Conservation (phyloP, 176 grass and related monocot genomes). For the Microstegium vimineum region DNA sequence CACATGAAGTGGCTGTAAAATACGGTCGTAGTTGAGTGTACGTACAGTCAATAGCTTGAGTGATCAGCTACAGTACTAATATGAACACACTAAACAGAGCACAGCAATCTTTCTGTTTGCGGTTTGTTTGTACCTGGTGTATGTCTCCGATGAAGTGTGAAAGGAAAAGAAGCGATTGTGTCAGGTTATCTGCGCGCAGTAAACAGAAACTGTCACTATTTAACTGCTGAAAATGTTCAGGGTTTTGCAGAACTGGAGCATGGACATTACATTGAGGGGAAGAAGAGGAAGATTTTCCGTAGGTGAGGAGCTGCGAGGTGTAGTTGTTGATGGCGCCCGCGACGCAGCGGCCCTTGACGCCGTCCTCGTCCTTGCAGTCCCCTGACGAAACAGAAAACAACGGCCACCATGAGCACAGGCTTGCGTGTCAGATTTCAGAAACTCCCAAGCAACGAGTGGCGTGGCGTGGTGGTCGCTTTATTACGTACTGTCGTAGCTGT, state of each 20-base stretch:
- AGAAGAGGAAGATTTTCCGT: constrained; percentile 13
- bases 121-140: constrained; percentile 45
- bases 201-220: neutral
- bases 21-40: neutral
- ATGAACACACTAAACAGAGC: neutral
- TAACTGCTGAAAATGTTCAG: neutral
- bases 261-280: constrained; percentile 27
- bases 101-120: neutral
- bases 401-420: neutral
- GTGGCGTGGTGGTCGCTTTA: neutral
- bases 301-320: constrained; percentile 59
- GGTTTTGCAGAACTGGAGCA: neutral
- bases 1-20: constrained; percentile 61
- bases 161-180: constrained; percentile 66
- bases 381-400: constrained; percentile 1
- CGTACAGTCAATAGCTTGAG: neutral
- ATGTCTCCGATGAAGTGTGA: constrained; percentile 67
- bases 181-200: constrained; percentile 46
- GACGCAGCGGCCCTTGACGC: constrained; percentile 50
- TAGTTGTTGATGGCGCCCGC: constrained; percentile 76
- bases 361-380: constrained; percentile 65
- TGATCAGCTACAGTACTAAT: neutral
- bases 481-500: constrained; percentile 54
- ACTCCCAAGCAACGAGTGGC: neutral
- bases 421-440: neutral